Percentiles rank a stretch among this genome's conserved stretches.
These are phyloP conservation scores for Sporisorium graminicola DNA, from an alignment of 1,284 basidiomycete species.

Conservation along the genomic window DNA sequence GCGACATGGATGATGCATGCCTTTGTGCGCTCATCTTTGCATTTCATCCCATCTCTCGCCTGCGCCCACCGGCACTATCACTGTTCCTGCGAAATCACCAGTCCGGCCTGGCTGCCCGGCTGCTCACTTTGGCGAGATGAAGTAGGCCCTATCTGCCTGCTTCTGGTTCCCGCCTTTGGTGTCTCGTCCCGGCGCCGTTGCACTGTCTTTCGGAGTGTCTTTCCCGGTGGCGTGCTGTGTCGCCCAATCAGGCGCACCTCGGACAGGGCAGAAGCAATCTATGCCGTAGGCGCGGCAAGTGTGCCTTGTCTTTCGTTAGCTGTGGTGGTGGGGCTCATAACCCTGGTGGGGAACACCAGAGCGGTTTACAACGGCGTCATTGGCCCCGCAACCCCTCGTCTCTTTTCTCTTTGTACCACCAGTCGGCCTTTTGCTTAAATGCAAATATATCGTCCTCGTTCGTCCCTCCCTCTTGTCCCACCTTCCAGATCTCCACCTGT, in stretches of 20 bases:
- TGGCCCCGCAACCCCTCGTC: neutral
- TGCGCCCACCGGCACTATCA: constrained; percentile 17
- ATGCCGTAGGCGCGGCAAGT: constrained; percentile 18
- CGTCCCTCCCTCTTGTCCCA: constrained; percentile 28
- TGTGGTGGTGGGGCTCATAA: constrained; percentile 26
- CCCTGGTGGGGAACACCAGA: constrained; percentile 16
- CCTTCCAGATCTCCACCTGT: neutral
- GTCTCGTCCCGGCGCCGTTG: neutral
- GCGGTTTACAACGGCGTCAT: neutral
- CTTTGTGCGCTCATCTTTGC: constrained; percentile 3
- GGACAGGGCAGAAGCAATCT: neutral
- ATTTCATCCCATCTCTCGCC: constrained; percentile 6
- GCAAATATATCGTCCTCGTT: neutral
- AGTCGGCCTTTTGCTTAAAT: constrained; percentile 12
- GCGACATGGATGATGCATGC: constrained; percentile 5
- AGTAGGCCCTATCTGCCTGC: constrained; percentile 16
- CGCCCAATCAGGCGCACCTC: neutral
- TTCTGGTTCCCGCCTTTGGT: neutral
- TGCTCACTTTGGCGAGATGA: constrained; percentile 23
- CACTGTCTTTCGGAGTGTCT: neutral
- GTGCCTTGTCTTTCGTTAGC: neutral
- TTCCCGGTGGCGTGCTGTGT: constrained; percentile 3
- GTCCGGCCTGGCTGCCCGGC: neutral
- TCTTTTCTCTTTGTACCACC: neutral
- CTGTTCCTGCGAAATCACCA: neutral